These are phyloP conservation scores for Lentinula detonsa DNA, from an alignment of 768 basidiomycete species.

Conservation along the genomic window DNA sequence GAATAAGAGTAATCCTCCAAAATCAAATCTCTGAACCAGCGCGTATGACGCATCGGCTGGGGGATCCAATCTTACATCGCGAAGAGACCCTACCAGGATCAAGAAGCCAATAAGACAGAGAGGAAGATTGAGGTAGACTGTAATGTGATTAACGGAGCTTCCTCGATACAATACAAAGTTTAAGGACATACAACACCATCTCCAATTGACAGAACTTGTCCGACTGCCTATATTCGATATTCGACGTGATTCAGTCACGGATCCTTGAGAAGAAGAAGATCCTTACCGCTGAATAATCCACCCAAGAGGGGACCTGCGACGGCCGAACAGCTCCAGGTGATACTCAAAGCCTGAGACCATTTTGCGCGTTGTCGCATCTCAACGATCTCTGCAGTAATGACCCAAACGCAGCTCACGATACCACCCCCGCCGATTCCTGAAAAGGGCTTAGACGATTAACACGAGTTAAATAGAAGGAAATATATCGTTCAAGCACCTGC, in stretches of 20 bases:
- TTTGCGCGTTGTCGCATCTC: conserved; percentile 63
- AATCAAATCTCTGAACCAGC: conserved; percentile 61
- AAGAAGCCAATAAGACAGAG: conserved; percentile 56
- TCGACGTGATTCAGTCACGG: not conserved
- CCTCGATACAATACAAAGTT: not conserved
- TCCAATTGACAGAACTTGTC: conserved; percentile 52
- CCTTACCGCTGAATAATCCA: conserved; percentile 71
- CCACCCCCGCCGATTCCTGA: conserved; percentile 69
- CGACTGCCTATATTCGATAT: conserved; percentile 20
- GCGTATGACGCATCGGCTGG: conserved; percentile 39
- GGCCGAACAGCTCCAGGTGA: conserved; percentile 86
- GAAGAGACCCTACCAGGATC: conserved; percentile 56
- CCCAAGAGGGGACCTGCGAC: conserved; percentile 81
- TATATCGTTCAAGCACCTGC: conserved; percentile 37
- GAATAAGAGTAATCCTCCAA: conserved; percentile 70
- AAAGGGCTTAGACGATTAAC: not conserved
- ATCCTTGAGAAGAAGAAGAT: not conserved
- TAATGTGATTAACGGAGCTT: conserved; percentile 12
- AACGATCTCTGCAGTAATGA: conserved; percentile 81
- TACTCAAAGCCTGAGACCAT: conserved; percentile 80
- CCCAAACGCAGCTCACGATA: conserved; percentile 82
- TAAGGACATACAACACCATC: conserved; percentile 74
- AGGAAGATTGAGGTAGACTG: conserved; percentile 83
- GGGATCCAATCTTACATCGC: conserved; percentile 41
- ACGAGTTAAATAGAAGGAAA: not conserved